phyloP scores from a whole-genome alignment of 306 rosid genomes.

The Aeschynomene evenia region DNA sequence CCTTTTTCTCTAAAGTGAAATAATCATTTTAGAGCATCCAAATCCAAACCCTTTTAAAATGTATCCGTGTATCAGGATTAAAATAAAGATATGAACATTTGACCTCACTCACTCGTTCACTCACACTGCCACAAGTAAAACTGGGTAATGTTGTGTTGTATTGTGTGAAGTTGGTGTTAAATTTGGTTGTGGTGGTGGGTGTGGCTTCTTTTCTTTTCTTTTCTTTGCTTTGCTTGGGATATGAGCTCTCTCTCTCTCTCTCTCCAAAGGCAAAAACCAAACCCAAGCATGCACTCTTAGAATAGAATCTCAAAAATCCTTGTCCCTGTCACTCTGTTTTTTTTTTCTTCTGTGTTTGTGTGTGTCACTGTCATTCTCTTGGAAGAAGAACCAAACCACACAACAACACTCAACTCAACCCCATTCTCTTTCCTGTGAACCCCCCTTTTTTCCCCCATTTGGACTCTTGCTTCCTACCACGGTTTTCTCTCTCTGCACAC shows the following conservation, averaged over 20 bases:
- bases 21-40: too few relatives aligned
- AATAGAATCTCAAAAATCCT: conserved; percentile 42
- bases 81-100: too few relatives aligned
- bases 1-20: too few relatives aligned
- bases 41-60: too few relatives aligned
- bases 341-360: not conserved
- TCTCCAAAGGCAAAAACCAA: conserved; percentile 14
- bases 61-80: too few relatives aligned
- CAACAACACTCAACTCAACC: not conserved
- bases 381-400: conserved; percentile 23
- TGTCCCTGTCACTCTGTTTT: not conserved
- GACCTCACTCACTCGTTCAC: too few relatives aligned
- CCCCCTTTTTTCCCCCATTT: conserved; percentile 28
- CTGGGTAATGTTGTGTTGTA: too few relatives aligned
- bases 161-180: not conserved
- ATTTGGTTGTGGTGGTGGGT: too few relatives aligned
- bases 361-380: conserved; percentile 37
- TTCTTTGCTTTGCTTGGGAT: conserved; percentile 47
- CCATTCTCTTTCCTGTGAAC: conserved; percentile 5
- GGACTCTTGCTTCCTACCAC: conserved; percentile 40
- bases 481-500: conserved; percentile 30
- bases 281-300: conserved; percentile 61
- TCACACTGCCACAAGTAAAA: too few relatives aligned
- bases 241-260: conserved; percentile 37
- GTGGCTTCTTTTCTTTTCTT: conserved; percentile 19